Evolutionary conservation across 352 stramenopile species (phyloP).

Genomic region (Phytopythium mirpurense): DNA sequence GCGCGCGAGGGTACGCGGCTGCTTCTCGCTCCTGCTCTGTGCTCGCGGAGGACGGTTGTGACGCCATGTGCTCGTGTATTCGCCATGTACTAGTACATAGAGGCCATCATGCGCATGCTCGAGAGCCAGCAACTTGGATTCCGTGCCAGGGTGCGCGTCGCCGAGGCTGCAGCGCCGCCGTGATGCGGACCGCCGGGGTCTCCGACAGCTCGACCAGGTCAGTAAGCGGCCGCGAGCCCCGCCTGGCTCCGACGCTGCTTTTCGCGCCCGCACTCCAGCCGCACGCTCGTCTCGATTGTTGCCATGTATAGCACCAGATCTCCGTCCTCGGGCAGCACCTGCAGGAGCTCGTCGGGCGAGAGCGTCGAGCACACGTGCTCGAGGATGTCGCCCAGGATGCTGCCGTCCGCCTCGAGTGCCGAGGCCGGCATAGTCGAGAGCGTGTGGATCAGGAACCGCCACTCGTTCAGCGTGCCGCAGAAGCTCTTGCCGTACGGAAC

Average conservation of each 20-base stretch:
- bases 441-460: slow-evolving; percentile 66
- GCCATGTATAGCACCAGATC: slow-evolving; percentile 72
- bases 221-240: slow-evolving; percentile 13
- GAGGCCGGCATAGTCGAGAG: slow-evolving; percentile 41
- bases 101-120: slow-evolving; percentile 58
- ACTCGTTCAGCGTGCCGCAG: slow-evolving; percentile 68
- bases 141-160: background rate
- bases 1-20: slow-evolving; percentile 22
- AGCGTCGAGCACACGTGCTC: slow-evolving; percentile 70
- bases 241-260: slow-evolving; percentile 19
- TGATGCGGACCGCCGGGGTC: background rate
- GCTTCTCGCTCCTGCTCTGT: background rate
- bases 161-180: too few relatives aligned
- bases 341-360: slow-evolving; percentile 62
- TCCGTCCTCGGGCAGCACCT: slow-evolving; percentile 74
- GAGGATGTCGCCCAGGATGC: slow-evolving; percentile 59
- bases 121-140: slow-evolving; percentile 26
- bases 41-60: background rate
- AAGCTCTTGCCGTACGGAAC: slow-evolving; percentile 70
- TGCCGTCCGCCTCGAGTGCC: slow-evolving; percentile 23
- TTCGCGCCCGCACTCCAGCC: slow-evolving; percentile 34
- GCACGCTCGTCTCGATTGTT: slow-evolving; percentile 62
- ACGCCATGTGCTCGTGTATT: slow-evolving; percentile 1
- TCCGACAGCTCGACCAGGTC: background rate
- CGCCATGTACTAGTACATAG: slow-evolving; percentile 40